These are phyloP conservation scores for Gracilaria domingensis DNA, from an alignment of 23 red algal species.

Conservation along the genomic window DNA sequence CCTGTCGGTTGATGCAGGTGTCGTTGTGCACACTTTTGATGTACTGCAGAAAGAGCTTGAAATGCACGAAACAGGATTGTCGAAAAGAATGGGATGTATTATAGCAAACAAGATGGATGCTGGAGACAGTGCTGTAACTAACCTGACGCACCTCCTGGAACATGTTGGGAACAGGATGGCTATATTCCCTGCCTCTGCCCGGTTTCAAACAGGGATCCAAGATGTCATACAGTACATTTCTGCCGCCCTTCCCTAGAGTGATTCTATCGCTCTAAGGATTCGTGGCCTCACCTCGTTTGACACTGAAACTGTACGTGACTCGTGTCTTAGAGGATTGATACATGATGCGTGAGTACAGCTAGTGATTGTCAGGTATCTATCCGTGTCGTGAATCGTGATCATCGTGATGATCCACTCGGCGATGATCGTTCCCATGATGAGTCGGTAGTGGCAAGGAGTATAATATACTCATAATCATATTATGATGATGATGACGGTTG, in stretches of 20 bases:
- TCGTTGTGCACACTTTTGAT: slow-evolving; percentile 51
- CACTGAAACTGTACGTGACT: not conserved
- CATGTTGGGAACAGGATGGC: slow-evolving; percentile 22
- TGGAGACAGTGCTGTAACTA: slow-evolving; percentile 16
- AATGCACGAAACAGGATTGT: slow-evolving; percentile 70
- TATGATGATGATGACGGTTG: too few relatives aligned
- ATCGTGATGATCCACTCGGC: too few relatives aligned
- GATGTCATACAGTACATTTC: slow-evolving; percentile 36
- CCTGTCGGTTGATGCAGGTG: slow-evolving; percentile 45
- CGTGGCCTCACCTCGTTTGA: not conserved
- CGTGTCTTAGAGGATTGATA: too few relatives aligned
- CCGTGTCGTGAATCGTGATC: too few relatives aligned
- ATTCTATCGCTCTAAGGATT: not conserved
- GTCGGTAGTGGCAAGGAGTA: too few relatives aligned
- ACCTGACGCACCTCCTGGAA: slow-evolving; percentile 9
- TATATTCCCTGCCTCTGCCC: slow-evolving; percentile 64
- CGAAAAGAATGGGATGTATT: slow-evolving; percentile 58
- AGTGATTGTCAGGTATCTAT: not conserved
- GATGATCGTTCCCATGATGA: too few relatives aligned
- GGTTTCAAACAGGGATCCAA: slow-evolving; percentile 36
- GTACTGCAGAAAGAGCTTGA: slow-evolving; percentile 78
- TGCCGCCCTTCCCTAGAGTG: not conserved
- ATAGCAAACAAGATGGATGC: slow-evolving; percentile 91
- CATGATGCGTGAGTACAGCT: too few relatives aligned
- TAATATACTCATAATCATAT: too few relatives aligned